Conservation (phyloP, 495 filamentous ascomycete genomes). For the Trichoderma asperelloides region DNA sequence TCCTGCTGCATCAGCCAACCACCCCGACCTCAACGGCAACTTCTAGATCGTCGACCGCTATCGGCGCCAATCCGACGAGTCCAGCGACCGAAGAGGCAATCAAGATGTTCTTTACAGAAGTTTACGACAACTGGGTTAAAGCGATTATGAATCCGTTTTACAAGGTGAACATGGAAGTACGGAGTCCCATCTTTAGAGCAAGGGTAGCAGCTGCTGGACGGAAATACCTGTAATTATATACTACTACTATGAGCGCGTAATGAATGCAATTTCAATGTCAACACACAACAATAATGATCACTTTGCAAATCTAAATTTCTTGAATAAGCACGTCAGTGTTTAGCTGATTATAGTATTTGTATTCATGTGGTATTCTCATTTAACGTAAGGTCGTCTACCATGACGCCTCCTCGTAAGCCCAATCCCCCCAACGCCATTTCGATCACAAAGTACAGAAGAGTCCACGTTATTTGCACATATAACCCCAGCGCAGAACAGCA, state of each 20-base stretch:
- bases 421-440: constrained; percentile 9
- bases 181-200: constrained; percentile 72
- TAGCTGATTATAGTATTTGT: constrained; percentile 2
- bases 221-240: constrained; percentile 66
- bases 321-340: not conserved
- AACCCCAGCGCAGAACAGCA: not conserved
- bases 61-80: constrained; percentile 72
- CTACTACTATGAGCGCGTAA: not conserved
- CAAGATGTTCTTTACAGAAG: constrained; percentile 83
- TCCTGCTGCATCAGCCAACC: constrained; percentile 75
- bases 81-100: constrained; percentile 92
- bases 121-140: constrained; percentile 93
- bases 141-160: constrained; percentile 98
- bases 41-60: constrained; percentile 50
- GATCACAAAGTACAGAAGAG: constrained; percentile 6
- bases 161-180: constrained; percentile 67
- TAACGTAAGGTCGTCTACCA: constrained; percentile 10
- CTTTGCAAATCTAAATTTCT: not conserved
- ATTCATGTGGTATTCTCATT: constrained; percentile 11
- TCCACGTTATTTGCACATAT: constrained; percentile 6
- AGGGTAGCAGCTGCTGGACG: constrained; percentile 79
- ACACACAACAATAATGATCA: not conserved
- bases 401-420: constrained; percentile 10
- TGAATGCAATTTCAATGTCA: not conserved
- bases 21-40: constrained; percentile 29